These are phyloP conservation scores for Teunomyces gatunensis DNA, from an alignment of 805 yeast genomes.

Conservation along the genomic window DNA sequence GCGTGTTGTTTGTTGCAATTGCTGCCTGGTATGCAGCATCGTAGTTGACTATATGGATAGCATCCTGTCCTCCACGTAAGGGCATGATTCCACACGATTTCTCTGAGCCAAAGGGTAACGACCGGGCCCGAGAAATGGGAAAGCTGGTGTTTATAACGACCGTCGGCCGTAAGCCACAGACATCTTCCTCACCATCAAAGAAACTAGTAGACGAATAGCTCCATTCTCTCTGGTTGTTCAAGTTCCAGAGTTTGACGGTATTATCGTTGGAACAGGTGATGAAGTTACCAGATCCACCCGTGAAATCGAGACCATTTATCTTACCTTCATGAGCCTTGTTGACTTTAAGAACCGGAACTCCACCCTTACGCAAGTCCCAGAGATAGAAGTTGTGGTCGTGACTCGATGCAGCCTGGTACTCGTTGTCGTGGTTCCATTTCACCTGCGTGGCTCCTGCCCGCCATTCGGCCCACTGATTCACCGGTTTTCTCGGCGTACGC, in stretches of 20 bases:
- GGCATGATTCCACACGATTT: constrained; percentile 86
- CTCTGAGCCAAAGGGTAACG: constrained; percentile 79
- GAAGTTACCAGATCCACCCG: constrained; percentile 55
- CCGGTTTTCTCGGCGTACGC: constrained; percentile 73
- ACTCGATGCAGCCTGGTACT: constrained; percentile 76
- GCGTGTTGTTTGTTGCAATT: constrained; percentile 23
- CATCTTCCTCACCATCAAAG: constrained; percentile 12
- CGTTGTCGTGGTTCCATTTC: constrained; percentile 82
- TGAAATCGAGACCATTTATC: constrained; percentile 86
- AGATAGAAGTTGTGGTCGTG: constrained; percentile 78
- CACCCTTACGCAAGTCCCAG: constrained; percentile 89
- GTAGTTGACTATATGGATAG: constrained; percentile 54
- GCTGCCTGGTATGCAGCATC: constrained; percentile 34
- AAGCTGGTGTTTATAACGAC: constrained; percentile 67
- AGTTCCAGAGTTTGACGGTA: constrained; percentile 79
- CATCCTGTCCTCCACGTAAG: constrained; percentile 75
- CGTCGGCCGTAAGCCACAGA: constrained; percentile 36
- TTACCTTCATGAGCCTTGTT: constrained; percentile 74
- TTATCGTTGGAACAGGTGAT: constrained; percentile 86
- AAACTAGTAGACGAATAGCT: constrained; percentile 13
- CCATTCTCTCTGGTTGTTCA: constrained; percentile 25
- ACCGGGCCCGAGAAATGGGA: constrained; percentile 87
- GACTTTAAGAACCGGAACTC: constrained; percentile 65
- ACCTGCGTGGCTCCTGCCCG: constrained; percentile 92
- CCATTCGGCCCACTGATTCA: constrained; percentile 87